Evolutionary conservation across 805 yeast genomes (phyloP), one percentile per base, ranked within the genome.

Genomic region (Zygosaccharomyces siamensis): DNA sequence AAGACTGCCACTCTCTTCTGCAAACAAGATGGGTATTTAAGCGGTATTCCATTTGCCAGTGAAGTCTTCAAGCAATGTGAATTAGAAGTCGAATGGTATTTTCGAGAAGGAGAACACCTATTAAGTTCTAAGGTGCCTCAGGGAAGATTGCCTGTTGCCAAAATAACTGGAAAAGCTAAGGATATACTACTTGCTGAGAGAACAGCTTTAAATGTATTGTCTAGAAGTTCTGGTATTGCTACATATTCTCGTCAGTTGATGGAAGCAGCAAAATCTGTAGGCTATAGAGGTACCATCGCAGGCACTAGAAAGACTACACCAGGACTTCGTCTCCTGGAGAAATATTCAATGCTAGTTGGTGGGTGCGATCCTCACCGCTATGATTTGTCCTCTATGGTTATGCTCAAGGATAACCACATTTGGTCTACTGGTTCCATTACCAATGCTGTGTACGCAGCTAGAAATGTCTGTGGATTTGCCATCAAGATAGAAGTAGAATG

Each of bases 281-380:
- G 95, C 0, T 92, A 81, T 63, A 71, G 71, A 3, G 98, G 98
- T 0, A 76, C 84, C 21, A 89, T 90, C 63, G 97, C 98, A 0
- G 98, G 97, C 5, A 90, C 98, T 1, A 79, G 98, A 63, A 90
- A 90, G 69, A 92, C 97, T n/a, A 92, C 98, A 0, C 98, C 98
- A 0, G 98, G 98, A 0, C 76, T 90, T 53, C 79, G 98, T 61
- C 73, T 83, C 38, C 70, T 92, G 49, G 98, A 90, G 64, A 90
- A 90, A 66, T 90, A 90, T 69, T 84, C 96, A 21, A 92, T 90
- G 98, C 71, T 88, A 28, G 95, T 90, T 7, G 98, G 97, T 28
- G 97, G 97, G 3, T 86, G 88, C 48, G 98, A 90, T 63, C 78
- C 93, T 47, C 98, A 90, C 67, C 76, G 98, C 54, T 88, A 88